Percentiles rank a stretch among this genome's conserved stretches.
Evolutionary conservation across 2,329 filamentous ascomycete species (phyloP).

Genomic region (Alternaria arbusti): DNA sequence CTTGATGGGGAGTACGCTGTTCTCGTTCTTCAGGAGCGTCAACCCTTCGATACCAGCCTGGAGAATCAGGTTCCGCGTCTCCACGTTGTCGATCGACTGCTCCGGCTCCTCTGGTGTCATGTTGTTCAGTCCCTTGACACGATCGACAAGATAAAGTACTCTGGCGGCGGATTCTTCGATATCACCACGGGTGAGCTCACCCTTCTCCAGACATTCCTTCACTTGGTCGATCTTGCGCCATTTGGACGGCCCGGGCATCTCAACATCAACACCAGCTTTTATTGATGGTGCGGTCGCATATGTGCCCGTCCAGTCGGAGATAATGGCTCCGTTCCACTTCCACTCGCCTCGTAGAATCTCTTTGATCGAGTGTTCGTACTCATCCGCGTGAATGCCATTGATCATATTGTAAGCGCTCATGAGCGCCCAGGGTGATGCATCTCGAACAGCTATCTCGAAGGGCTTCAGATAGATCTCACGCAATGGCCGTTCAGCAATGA

Average conservation of each 20-base stretch:
- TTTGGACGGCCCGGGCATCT: slow-evolving; percentile 51
- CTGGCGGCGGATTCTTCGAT: slow-evolving; percentile 57
- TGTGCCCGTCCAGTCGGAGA: slow-evolving; percentile 52
- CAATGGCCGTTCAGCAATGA: slow-evolving; percentile 68
- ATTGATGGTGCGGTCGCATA: slow-evolving; percentile 49
- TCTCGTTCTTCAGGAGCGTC: slow-evolving; percentile 69
- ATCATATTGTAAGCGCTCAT: slow-evolving; percentile 74
- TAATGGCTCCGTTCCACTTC: slow-evolving; percentile 52
- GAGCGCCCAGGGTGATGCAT: slow-evolving; percentile 70
- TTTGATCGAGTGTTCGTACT: slow-evolving; percentile 51
- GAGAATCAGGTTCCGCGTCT: slow-evolving; percentile 66
- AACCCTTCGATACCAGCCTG: slow-evolving; percentile 67
- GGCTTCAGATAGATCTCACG: slow-evolving; percentile 76
- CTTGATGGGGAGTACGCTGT: slow-evolving; percentile 64
- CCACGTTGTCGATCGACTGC: slow-evolving; percentile 58
- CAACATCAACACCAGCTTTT: slow-evolving; percentile 48
- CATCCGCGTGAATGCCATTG: slow-evolving; percentile 61
- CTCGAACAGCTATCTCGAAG: slow-evolving; percentile 74
- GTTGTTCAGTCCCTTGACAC: slow-evolving; percentile 65
- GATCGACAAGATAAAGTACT: slow-evolving; percentile 67
- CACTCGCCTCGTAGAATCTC: slow-evolving; percentile 51
- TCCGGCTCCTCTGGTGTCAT: slow-evolving; percentile 64
- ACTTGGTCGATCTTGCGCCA: slow-evolving; percentile 48
- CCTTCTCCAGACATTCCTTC: slow-evolving; percentile 40
- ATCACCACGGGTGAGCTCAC: slow-evolving; percentile 57